Evolutionary conservation across 2,329 filamentous ascomycete genomes (phyloP).

Genomic region (Colletotrichum truncatum): DNA sequence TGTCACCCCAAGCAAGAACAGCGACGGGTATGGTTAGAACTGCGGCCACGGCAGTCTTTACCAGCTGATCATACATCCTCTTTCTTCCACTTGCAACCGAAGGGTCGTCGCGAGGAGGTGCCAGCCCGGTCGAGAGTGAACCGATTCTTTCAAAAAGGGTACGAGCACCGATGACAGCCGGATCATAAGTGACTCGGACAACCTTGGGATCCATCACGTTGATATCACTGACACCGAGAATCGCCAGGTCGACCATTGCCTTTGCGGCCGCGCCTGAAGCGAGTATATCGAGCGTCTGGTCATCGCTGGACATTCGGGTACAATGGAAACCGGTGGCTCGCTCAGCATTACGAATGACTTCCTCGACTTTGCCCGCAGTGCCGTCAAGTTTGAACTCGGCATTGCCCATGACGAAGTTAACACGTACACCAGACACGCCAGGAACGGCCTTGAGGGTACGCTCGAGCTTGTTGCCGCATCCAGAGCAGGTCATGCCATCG

Average conservation of each 20-base stretch:
- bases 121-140: conserved; percentile 35
- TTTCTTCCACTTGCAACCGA: conserved; percentile 39
- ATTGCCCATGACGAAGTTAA: conserved; percentile 49
- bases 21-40: conserved; percentile 44
- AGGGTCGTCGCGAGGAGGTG: conserved; percentile 43
- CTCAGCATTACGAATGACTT: conserved; percentile 38
- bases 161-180: conserved; percentile 42
- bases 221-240: conserved; percentile 38
- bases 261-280: conserved; percentile 32
- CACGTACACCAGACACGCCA: conserved; percentile 41
- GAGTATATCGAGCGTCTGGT: conserved; percentile 41
- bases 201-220: conserved; percentile 39
- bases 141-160: conserved; percentile 36
- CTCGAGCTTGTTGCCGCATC: conserved; percentile 45
- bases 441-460: conserved; percentile 36
- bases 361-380: conserved; percentile 34
- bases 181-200: conserved; percentile 45
- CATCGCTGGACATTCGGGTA: conserved; percentile 35
- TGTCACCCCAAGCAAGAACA: conserved; percentile 42
- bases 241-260: conserved; percentile 29
- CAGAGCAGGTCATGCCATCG: conserved; percentile 48
- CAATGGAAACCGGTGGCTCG: conserved; percentile 42
- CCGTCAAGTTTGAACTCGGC: conserved; percentile 44
- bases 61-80: conserved; percentile 41
- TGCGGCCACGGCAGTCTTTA: conserved; percentile 41